Conservation (phyloP, 2,329 filamentous ascomycete species). For the Claviceps africana region DNA sequence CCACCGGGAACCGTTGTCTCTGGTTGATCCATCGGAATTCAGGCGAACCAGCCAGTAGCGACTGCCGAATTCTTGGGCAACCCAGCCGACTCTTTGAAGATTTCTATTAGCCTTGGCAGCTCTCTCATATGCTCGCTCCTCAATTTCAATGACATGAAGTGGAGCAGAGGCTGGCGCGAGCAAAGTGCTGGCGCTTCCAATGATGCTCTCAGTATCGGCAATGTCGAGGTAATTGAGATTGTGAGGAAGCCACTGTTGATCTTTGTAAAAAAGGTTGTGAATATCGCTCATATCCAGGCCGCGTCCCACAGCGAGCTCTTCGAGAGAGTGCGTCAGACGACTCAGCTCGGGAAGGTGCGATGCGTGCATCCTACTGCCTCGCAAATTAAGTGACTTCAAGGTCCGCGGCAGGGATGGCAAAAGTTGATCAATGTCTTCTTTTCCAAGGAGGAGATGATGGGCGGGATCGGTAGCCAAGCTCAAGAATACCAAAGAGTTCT, state of each 20-base stretch:
- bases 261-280: conserved; percentile 46
- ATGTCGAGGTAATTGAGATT: conserved; percentile 64
- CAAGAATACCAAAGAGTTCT: conserved; percentile 50
- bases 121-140: conserved; percentile 51
- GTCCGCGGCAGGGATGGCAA: conserved; percentile 52
- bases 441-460: conserved; percentile 56
- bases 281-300: conserved; percentile 52
- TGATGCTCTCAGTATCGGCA: conserved; percentile 45
- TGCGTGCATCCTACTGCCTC: conserved; percentile 55
- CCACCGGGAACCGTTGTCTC: conserved; percentile 37
- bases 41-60: conserved; percentile 53
- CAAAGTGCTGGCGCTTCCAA: conserved; percentile 44
- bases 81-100: conserved; percentile 53
- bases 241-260: conserved; percentile 33
- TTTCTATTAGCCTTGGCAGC: conserved; percentile 49
- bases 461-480: conserved; percentile 61
- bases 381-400: conserved; percentile 60
- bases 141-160: conserved; percentile 63
- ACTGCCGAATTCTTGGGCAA: conserved; percentile 52
- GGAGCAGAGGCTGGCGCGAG: conserved; percentile 48
- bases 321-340: conserved; percentile 52
- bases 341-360: conserved; percentile 50
- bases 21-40: conserved; percentile 20
- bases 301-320: conserved; percentile 62
- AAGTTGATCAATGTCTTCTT: conserved; percentile 49